Evolutionary conservation across 345 rosid genomes (phyloP).

Genomic region (Eucalyptus decipiens): DNA sequence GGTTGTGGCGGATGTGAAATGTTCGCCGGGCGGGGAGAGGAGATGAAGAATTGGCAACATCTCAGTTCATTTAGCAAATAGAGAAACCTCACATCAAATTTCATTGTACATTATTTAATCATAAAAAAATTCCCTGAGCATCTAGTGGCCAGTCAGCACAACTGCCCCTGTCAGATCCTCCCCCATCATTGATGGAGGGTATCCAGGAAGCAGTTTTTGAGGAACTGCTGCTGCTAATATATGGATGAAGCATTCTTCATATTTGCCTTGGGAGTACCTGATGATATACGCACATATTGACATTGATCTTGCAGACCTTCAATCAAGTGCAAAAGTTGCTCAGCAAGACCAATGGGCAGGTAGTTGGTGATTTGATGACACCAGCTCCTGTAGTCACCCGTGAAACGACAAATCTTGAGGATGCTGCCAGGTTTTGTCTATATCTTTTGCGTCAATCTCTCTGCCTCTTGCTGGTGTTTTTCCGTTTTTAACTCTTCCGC

Average conservation of each 20-base stretch:
- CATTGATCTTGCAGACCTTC: slow-evolving; percentile 52
- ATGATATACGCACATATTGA: background rate
- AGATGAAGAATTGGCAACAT: background rate
- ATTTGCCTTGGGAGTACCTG: background rate
- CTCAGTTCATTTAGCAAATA: background rate
- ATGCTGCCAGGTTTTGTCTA: slow-evolving; percentile 66
- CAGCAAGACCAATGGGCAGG: slow-evolving; percentile 77
- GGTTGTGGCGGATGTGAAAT: background rate
- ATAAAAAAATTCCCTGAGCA: background rate
- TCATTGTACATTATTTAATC: background rate
- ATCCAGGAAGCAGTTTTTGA: background rate
- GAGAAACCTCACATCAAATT: background rate
- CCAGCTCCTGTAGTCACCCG: slow-evolving; percentile 80
- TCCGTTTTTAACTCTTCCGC: background rate
- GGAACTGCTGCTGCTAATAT: background rate
- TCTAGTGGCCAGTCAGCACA: background rate
- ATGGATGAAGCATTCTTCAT: background rate
- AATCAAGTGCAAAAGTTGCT: slow-evolving; percentile 77
- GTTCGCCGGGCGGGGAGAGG: background rate
- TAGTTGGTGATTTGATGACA: slow-evolving; percentile 84
- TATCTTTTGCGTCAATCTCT: background rate
- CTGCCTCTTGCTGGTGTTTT: background rate
- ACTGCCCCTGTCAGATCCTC: background rate
- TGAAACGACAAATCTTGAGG: slow-evolving; percentile 76
- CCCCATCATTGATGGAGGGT: background rate